These are phyloP conservation scores for Teratosphaeria pseudoeucalypti DNA, from an alignment of 2,329 filamentous ascomycete species.

Conservation along the genomic window DNA sequence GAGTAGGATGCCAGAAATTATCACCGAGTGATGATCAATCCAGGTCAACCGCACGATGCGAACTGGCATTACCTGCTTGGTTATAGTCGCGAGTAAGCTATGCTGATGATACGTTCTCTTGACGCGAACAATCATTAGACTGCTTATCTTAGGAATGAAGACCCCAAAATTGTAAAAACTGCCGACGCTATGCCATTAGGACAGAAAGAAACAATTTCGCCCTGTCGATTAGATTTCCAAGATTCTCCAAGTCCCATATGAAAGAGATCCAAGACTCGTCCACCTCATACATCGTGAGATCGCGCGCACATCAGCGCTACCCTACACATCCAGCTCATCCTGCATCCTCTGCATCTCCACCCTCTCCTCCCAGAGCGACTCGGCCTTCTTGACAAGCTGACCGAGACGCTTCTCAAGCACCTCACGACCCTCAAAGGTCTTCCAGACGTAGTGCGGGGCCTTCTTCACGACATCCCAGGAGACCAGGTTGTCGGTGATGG, in stretches of 20 bases:
- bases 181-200: neutral
- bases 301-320: neutral
- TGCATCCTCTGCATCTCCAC: neutral
- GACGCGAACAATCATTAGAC: too few relatives aligned
- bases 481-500: constrained; percentile 66
- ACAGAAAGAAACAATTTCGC: neutral
- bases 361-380: neutral
- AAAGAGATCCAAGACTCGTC: neutral
- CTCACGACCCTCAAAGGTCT: constrained; percentile 57
- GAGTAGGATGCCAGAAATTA: too few relatives aligned
- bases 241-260: neutral
- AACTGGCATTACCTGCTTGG: too few relatives aligned
- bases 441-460: constrained; percentile 82
- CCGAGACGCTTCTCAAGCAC: constrained; percentile 69
- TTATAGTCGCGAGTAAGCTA: too few relatives aligned
- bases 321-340: neutral
- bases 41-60: too few relatives aligned
- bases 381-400: constrained; percentile 49
- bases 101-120: too few relatives aligned
- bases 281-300: neutral
- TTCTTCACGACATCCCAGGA: constrained; percentile 79
- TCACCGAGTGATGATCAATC: too few relatives aligned
- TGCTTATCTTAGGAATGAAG: neutral
- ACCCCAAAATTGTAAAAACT: neutral
- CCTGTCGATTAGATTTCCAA: neutral